These are phyloP conservation scores for Azolla pinnata DNA, from an alignment of 75 land plant species.

Conservation along the genomic window DNA sequence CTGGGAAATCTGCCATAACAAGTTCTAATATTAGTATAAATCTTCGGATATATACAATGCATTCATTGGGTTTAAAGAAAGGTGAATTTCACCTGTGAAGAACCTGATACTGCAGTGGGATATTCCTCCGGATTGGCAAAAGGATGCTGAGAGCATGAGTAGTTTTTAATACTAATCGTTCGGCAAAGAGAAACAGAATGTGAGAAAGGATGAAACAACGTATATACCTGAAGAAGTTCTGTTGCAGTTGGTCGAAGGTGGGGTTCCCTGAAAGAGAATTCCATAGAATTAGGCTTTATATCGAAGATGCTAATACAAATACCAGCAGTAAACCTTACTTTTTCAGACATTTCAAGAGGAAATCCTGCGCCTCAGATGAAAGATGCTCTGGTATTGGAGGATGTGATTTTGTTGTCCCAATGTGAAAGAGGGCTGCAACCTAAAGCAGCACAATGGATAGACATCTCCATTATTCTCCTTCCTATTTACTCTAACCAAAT, in stretches of 20 bases:
- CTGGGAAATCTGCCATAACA: constrained; percentile 2
- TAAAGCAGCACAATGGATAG: constrained; percentile 18
- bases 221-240: constrained; percentile 64
- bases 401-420: constrained; percentile 93
- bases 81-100: constrained; percentile 1
- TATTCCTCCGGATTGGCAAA: constrained; percentile 32
- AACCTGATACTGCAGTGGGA: background rate
- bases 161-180: background rate
- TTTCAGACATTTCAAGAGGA: constrained; percentile 80
- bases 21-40: too few relatives aligned
- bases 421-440: constrained; percentile 91
- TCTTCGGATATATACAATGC: too few relatives aligned
- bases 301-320: background rate
- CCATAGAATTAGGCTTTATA: background rate
- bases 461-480: too few relatives aligned
- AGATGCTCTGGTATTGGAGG: constrained; percentile 98
- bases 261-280: constrained; percentile 55
- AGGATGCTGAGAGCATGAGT: constrained; percentile 62
- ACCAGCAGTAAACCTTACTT: constrained; percentile 30
- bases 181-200: background rate
- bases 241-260: constrained; percentile 60
- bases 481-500: too few relatives aligned
- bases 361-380: constrained; percentile 77
- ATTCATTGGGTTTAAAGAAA: too few relatives aligned
- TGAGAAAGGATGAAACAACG: background rate